Conservation (phyloP, 305 asterid species). For the Petunia hybrid region DNA sequence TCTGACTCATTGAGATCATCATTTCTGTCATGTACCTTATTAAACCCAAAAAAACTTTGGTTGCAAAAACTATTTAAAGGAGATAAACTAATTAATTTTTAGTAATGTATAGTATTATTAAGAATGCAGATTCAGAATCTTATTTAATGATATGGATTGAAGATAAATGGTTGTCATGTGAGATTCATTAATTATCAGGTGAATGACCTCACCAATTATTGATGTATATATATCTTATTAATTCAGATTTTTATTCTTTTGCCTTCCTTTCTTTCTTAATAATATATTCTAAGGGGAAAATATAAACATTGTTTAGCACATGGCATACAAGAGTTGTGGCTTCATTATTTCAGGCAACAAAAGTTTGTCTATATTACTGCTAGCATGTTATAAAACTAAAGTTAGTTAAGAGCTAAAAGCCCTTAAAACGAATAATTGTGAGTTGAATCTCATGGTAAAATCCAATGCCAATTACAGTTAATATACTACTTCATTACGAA, state of each 20-base stretch:
- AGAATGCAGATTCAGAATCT: slow-evolving; percentile 23
- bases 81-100: no score
- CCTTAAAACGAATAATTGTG: background rate
- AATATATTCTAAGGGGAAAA: background rate
- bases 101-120: background rate
- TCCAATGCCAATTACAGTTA: background rate
- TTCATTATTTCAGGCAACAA: background rate
- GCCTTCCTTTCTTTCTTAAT: background rate
- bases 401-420: background rate
- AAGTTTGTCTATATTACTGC: background rate
- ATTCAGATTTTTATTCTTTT: background rate
- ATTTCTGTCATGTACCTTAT: background rate
- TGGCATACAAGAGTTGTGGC: background rate
- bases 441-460: background rate
- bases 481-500: background rate
- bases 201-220: slow-evolving; percentile 38
- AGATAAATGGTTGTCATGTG: slow-evolving; percentile 10
- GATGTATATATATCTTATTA: background rate
- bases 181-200: slow-evolving; percentile 30
- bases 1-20: background rate
- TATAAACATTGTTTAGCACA: background rate
- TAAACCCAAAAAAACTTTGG: background rate
- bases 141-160: slow-evolving; percentile 11
- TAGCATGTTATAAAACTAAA: background rate
- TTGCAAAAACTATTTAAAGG: background rate